Evolutionary conservation across 768 basidiomycete genomes (phyloP).

Genomic region (Lactifluus rugatus): DNA sequence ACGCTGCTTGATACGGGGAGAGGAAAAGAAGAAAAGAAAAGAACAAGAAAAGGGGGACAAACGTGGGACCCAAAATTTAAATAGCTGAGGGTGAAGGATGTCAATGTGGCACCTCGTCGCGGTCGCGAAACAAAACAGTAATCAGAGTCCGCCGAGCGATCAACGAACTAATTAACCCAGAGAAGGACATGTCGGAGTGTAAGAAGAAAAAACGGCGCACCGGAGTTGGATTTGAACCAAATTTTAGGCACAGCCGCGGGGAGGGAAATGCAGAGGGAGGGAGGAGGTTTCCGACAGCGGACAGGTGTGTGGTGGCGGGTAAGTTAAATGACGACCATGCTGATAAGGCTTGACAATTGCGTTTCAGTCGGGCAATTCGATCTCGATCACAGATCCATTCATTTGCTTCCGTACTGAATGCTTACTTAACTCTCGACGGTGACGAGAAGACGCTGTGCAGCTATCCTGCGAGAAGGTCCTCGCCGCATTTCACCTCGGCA

Average conservation of each 20-base stretch:
- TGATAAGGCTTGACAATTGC: too few relatives aligned
- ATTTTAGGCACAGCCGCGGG: not conserved
- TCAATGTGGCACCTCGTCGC: slow-evolving; percentile 12
- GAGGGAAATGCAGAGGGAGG: not conserved
- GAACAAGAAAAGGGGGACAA: not conserved
- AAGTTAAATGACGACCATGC: too few relatives aligned
- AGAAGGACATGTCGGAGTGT: slow-evolving; percentile 17
- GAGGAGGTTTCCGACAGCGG: too few relatives aligned
- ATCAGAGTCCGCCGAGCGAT: slow-evolving; percentile 18
- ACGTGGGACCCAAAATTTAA: slow-evolving; percentile 13
- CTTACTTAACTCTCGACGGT: too few relatives aligned
- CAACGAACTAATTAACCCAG: slow-evolving; percentile 16
- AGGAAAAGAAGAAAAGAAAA: not conserved
- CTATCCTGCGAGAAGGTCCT: slow-evolving; percentile 66
- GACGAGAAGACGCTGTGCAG: too few relatives aligned
- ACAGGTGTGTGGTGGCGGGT: too few relatives aligned
- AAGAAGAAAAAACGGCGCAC: not conserved
- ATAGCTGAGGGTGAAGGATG: not conserved
- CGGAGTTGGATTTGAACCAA: slow-evolving; percentile 8
- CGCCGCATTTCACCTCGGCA: slow-evolving; percentile 59
- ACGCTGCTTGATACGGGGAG: not conserved
- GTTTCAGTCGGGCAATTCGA: too few relatives aligned
- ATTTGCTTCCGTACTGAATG: too few relatives aligned
- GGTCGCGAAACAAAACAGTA: slow-evolving; percentile 10
- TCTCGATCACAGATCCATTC: too few relatives aligned